These are phyloP conservation scores for Albugo candida DNA, from an alignment of 352 stramenopile genomes.

Conservation along the genomic window DNA sequence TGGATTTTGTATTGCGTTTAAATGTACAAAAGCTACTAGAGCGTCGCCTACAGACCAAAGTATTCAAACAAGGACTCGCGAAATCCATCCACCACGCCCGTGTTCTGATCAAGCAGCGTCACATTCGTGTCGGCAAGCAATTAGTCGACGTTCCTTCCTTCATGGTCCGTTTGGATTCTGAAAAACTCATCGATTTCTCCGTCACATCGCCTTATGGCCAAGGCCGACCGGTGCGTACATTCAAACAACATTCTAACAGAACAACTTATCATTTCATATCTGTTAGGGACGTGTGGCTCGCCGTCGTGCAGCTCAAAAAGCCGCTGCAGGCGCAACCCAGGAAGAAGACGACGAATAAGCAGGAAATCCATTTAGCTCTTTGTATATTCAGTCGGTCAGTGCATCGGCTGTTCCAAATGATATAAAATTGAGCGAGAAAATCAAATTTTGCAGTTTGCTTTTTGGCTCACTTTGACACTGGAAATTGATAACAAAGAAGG, in stretches of 20 bases:
- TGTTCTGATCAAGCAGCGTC: conserved; percentile 97
- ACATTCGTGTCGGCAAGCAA: conserved; percentile 98
- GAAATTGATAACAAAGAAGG: conserved; percentile 55
- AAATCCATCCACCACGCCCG: conserved; percentile 99
- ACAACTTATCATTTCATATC: conserved; percentile 1
- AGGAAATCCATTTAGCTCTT: conserved; percentile 4
- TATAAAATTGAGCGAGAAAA: no score
- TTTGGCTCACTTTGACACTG: no score
- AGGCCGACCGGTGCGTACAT: conserved; percentile 58
- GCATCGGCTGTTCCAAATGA: no score
- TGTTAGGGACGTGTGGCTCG: conserved; percentile 85
- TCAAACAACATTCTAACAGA: conserved; percentile 2
- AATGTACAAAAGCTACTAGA: conserved; percentile 98
- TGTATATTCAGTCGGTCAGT: no score
- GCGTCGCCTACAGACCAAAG: conserved; percentile 96
- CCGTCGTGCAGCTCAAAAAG: conserved; percentile 85
- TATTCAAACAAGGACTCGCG: conserved; percentile 98
- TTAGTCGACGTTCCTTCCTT: conserved; percentile 98
- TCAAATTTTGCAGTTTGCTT: no score
- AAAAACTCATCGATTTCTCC: conserved; percentile 99
- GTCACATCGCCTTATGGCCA: conserved; percentile 96
- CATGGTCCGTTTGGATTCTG: conserved; percentile 95
- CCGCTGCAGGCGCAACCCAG: conserved; percentile 41
- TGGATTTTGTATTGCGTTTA: conserved; percentile 97
- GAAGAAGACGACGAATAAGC: conserved; percentile 65